These are phyloP conservation scores for Micromonas commoda DNA, from an alignment of 139 green algal genomes.

Conservation along the genomic window DNA sequence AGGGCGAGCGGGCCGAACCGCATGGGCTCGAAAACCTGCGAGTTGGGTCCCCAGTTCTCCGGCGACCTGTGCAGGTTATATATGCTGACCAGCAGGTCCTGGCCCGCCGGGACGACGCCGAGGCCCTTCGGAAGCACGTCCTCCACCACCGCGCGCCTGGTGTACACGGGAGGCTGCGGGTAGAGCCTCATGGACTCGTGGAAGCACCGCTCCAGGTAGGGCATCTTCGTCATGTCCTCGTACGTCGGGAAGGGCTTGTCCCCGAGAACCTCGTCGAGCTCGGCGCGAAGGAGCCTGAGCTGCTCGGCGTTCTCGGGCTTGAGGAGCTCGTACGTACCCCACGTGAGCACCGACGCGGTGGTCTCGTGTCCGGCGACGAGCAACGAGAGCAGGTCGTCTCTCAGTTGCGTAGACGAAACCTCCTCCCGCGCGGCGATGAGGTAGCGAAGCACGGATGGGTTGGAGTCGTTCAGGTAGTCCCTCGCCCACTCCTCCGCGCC, in stretches of 20 bases:
- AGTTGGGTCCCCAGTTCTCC: conserved; percentile 49
- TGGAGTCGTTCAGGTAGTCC: conserved; percentile 77
- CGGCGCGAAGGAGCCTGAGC: conserved; percentile 60
- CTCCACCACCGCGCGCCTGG: conserved; percentile 40
- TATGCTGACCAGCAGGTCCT: conserved; percentile 95
- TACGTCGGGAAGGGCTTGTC: conserved; percentile 43
- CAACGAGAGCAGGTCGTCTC: conserved; percentile 97
- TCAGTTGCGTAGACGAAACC: conserved; percentile 72
- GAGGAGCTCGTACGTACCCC: conserved; percentile 90
- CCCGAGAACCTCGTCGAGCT: conserved; percentile 81
- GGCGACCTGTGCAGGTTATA: conserved; percentile 95
- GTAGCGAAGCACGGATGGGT: conserved; percentile 92
- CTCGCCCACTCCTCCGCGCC: conserved; percentile 28
- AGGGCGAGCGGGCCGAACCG: conserved; percentile 81
- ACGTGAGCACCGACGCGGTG: conserved; percentile 93
- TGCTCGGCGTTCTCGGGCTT: conserved; percentile 46
- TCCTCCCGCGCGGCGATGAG: conserved; percentile 91
- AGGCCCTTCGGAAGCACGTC: conserved; percentile 77
- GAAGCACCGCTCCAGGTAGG: conserved; percentile 86
- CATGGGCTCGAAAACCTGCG: conserved; percentile 83
- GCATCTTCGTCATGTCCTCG: conserved; percentile 66
- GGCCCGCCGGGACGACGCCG: conserved; percentile 56
- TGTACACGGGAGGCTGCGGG: conserved; percentile 80
- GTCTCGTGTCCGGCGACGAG: conserved; percentile 98
- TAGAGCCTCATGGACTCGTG: conserved; percentile 97